Evolutionary conservation across 1,139 yeast species (phyloP).

Genomic region (Pichia sp.): DNA sequence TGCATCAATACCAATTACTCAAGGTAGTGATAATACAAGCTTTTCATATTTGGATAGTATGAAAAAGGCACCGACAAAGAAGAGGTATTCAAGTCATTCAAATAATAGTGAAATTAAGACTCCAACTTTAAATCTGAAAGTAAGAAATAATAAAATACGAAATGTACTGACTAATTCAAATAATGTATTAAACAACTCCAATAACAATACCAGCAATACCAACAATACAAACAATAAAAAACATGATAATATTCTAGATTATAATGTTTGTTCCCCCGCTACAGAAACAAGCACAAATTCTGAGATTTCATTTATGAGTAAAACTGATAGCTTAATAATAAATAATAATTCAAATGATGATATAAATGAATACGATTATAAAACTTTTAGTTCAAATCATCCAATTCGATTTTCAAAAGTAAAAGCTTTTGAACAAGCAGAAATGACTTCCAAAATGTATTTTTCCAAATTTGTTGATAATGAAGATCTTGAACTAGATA

Average conservation of each 20-base stretch:
- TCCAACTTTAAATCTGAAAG: constrained; percentile 1
- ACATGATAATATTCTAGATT: not conserved
- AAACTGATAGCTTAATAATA: constrained; percentile 10
- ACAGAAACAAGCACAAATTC: constrained; percentile 7
- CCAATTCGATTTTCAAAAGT: constrained; percentile 34
- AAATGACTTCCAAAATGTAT: constrained; percentile 28
- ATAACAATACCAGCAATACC: not conserved
- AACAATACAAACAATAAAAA: not conserved
- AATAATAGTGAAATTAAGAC: constrained; percentile 2
- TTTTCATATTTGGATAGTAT: constrained; percentile 11
- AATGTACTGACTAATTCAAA: not conserved
- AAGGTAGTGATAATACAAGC: constrained; percentile 3
- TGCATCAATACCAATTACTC: constrained; percentile 4
- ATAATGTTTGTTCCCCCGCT: constrained; percentile 2
- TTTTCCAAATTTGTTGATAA: constrained; percentile 21
- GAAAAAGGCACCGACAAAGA: constrained; percentile 9
- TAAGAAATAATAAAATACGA: constrained; percentile 2
- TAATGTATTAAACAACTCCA: not conserved
- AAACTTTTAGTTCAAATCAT: constrained; percentile 31
- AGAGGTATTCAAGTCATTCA: not conserved
- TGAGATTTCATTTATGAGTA: constrained; percentile 8
- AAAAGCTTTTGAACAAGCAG: constrained; percentile 35
- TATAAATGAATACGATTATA: constrained; percentile 28
- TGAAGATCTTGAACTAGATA: not conserved
- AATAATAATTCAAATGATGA: constrained; percentile 5